Conservation (phyloP, 2,329 filamentous ascomycete genomes). For the Aspergillus arachidicola region DNA sequence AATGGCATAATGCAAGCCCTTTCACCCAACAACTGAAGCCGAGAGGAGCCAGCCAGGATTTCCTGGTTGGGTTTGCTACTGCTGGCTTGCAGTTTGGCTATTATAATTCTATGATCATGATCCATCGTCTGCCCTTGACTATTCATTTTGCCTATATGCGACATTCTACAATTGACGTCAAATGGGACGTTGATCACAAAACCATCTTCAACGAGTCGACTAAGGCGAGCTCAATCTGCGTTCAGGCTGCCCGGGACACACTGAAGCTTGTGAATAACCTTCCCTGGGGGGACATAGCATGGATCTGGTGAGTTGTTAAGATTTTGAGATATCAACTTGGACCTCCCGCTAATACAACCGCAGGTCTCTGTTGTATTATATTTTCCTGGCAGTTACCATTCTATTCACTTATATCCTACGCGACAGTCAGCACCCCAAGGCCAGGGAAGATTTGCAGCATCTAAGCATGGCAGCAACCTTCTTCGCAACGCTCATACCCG, state of each 20-base stretch:
- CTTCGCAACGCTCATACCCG: conserved; percentile 75
- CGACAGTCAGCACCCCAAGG: conserved; percentile 80
- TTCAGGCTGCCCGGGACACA: conserved; percentile 84
- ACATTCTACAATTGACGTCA: conserved; percentile 68
- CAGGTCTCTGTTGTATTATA: conserved; percentile 87
- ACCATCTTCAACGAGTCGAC: conserved; percentile 86
- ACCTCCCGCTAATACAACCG: conserved; percentile 6
- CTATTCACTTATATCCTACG: conserved; percentile 92
- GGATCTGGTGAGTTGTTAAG: conserved; percentile 73
- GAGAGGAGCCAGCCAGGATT: conserved; percentile 84
- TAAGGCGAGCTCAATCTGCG: conserved; percentile 82
- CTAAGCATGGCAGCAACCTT: conserved; percentile 91
- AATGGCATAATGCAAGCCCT: conserved; percentile 89
- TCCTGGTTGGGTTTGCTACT: conserved; percentile 83
- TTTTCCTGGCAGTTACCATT: conserved; percentile 87
- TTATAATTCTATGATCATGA: conserved; percentile 94
- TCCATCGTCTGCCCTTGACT: conserved; percentile 93
- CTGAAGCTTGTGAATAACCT: conserved; percentile 92
- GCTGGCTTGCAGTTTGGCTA: conserved; percentile 92
- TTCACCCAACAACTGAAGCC: conserved; percentile 86
- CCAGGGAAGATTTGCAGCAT: conserved; percentile 78
- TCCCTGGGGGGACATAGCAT: conserved; percentile 87
- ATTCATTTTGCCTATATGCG: conserved; percentile 89
- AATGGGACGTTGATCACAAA: conserved; percentile 38
- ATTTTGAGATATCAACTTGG: not conserved